These are phyloP conservation scores for Onygenales sp. DNA, from an alignment of 2,329 filamentous ascomycete genomes.

Conservation along the genomic window DNA sequence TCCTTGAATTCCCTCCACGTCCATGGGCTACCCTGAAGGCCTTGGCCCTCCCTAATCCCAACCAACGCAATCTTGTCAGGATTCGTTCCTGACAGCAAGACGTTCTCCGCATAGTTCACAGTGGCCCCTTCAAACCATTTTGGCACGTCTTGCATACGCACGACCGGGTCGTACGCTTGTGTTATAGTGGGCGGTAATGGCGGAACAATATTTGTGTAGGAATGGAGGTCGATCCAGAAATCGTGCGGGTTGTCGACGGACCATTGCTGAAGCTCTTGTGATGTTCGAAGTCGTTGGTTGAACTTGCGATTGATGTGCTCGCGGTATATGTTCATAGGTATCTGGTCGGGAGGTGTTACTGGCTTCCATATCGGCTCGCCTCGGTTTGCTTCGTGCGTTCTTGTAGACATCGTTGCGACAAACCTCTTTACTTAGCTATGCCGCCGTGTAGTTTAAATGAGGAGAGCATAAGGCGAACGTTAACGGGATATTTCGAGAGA, in stretches of 20 bases:
- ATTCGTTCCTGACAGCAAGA: conserved; percentile 25
- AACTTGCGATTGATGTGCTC: conserved; percentile 12
- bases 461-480: too few species aligned
- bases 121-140: conserved; percentile 29
- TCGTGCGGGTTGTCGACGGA: conserved; percentile 29
- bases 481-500: too few species aligned
- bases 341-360: conserved; percentile 5
- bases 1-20: conserved; percentile 33
- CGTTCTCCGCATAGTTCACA: conserved; percentile 34
- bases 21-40: conserved; percentile 26
- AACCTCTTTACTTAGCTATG: too few species aligned
- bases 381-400: too few species aligned
- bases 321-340: conserved; percentile 13
- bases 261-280: conserved; percentile 31
- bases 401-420: too few species aligned
- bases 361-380: conserved; percentile 9
- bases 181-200: conserved; percentile 21
- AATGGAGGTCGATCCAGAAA: conserved; percentile 36
- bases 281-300: not conserved
- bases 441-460: too few species aligned
- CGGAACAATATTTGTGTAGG: conserved; percentile 28
- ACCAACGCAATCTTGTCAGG: conserved; percentile 28
- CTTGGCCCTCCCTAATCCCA: conserved; percentile 30
- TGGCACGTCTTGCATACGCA: conserved; percentile 28
- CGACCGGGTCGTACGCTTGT: conserved; percentile 28